Conservation (phyloP, 805 yeast genomes). For the Wickerhamomyces chambardii region DNA sequence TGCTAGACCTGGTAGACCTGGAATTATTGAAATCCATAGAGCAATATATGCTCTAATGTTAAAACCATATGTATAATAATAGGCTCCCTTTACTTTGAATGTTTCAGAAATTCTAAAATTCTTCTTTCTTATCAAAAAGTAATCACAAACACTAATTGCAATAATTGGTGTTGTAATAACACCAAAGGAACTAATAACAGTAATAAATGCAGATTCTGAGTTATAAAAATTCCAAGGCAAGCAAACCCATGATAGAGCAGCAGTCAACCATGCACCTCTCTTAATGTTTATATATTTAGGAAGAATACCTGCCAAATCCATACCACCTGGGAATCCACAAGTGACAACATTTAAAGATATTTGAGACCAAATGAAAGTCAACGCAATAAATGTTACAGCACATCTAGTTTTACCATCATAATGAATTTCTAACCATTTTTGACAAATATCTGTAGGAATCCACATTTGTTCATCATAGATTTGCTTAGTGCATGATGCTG, state of each 20-base stretch:
- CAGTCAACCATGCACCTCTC: constrained; percentile 24
- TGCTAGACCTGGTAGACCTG: constrained; percentile 41
- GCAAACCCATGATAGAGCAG: constrained; percentile 22
- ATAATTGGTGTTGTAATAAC: constrained; percentile 25
- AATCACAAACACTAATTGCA: constrained; percentile 28
- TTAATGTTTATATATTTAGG: constrained; percentile 22
- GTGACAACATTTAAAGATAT: constrained; percentile 22
- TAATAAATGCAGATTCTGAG: constrained; percentile 20
- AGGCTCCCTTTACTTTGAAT: constrained; percentile 20
- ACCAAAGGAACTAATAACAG: constrained; percentile 25
- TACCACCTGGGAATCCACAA: constrained; percentile 27
- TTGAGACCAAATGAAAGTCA: constrained; percentile 21
- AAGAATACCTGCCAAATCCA: constrained; percentile 25
- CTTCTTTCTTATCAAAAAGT: constrained; percentile 24
- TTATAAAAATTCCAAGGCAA: constrained; percentile 30
- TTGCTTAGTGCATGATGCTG: constrained; percentile 27
- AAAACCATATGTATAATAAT: constrained; percentile 29
- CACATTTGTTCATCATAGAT: constrained; percentile 26
- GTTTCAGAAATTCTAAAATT: constrained; percentile 25
- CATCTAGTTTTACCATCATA: constrained; percentile 26
- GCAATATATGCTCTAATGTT: constrained; percentile 32
- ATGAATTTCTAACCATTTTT: constrained; percentile 19
- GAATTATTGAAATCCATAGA: constrained; percentile 31
- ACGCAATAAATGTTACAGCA: constrained; percentile 25
- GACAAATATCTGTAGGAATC: constrained; percentile 25